Percentiles rank a stretch among this genome's conserved stretches.
phyloP scores from a whole-genome alignment of 371 early-diverging fungal genomes.

The Cokeromyces recurvatus region DNA sequence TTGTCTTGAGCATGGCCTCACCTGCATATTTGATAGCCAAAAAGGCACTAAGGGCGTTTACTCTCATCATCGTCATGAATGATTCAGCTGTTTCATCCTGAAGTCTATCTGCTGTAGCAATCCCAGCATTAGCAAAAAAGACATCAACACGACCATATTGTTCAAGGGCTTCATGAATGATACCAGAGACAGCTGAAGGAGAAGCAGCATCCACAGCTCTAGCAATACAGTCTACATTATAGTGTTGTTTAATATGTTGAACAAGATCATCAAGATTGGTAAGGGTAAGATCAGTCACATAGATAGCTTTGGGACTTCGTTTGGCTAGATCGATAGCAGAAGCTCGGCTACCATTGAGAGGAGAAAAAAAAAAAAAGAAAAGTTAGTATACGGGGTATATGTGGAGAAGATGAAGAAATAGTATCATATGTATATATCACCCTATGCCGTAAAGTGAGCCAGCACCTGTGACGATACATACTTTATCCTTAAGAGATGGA shows the following conservation, averaged over 20 bases:
- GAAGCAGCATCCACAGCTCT: slow-evolving; percentile 47
- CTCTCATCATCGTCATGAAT: slow-evolving; percentile 33
- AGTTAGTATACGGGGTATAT: too few species aligned
- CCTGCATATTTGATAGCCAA: slow-evolving; percentile 41
- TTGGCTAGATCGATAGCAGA: slow-evolving; percentile 41
- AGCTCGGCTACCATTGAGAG: slow-evolving; percentile 24
- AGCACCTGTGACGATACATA: slow-evolving; percentile 54
- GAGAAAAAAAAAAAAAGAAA: neutral
- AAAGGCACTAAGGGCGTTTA: slow-evolving; percentile 36
- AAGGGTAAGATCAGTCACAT: slow-evolving; percentile 38
- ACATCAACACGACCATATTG: slow-evolving; percentile 48
- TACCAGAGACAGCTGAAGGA: slow-evolving; percentile 22
- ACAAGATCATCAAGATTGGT: slow-evolving; percentile 34
- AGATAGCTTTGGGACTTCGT: slow-evolving; percentile 45
- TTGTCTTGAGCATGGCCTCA: slow-evolving; percentile 25
- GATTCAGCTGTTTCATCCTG: slow-evolving; percentile 17
- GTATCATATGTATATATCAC: too few species aligned
- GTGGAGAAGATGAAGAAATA: too few species aligned
- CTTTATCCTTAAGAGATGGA: slow-evolving; percentile 36
- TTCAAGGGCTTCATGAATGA: slow-evolving; percentile 37
- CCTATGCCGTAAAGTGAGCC: slow-evolving; percentile 48
- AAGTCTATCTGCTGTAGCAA: slow-evolving; percentile 20
- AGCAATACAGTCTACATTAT: slow-evolving; percentile 34
- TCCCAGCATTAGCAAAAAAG: slow-evolving; percentile 52
- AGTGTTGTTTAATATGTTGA: slow-evolving; percentile 30